Base-by-base conservation (phyloP, 2,329 filamentous ascomycete species). In the Purpureocillium takamizusanense region DNA sequence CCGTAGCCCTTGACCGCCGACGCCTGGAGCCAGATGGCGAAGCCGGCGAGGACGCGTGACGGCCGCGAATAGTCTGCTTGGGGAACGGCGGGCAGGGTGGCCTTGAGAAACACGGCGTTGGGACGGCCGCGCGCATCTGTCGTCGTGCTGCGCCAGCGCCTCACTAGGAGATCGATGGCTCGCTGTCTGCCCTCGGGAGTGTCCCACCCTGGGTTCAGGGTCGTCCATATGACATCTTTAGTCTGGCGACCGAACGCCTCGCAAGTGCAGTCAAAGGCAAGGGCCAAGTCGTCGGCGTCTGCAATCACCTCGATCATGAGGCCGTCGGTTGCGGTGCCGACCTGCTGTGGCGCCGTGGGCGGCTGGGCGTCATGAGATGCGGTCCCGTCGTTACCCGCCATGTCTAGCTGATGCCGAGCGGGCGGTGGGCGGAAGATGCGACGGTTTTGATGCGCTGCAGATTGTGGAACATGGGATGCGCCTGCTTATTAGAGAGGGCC, bases 141-240 rank as follows among this genome's bases (percentile, higher is more conserved):
- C 3, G 61, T 63, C 4, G 55, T 57, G 1, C 32, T 40, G 2
- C 43, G 39, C 63, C 65, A 77, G 17, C 67, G 63, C 28, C 62
- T 45, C 3, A 56, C 51, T 42, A 74, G 47, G 12, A 61, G 60
- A 9, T 52, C 51, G 2, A 59, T 59, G 18, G 59, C 62, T 2
- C 47, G 48, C 0, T 48, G 48, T 18, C 51, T 57, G 10, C 73
- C 74, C 12, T 61, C 54, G 5, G 65, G 56, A 0, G 67, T 73
- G 28, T 76, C 65, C 73, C 74, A 78, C 14, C 61, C 67, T 0
- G 74, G 74, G 41, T 74, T 74, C 55, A 70, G 60, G 42, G 58
- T 55, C 1, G 57, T 60, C 69, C 70, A 78, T 37, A 77, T 53
- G 7, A 57, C 61, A 49, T 79, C 75, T 21, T 55, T 53, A 11